Percentiles rank a stretch among this genome's conserved stretches.
Evolutionary conservation across 257 asterid genomes (phyloP).

Genomic region (Coffea eugenioides): DNA sequence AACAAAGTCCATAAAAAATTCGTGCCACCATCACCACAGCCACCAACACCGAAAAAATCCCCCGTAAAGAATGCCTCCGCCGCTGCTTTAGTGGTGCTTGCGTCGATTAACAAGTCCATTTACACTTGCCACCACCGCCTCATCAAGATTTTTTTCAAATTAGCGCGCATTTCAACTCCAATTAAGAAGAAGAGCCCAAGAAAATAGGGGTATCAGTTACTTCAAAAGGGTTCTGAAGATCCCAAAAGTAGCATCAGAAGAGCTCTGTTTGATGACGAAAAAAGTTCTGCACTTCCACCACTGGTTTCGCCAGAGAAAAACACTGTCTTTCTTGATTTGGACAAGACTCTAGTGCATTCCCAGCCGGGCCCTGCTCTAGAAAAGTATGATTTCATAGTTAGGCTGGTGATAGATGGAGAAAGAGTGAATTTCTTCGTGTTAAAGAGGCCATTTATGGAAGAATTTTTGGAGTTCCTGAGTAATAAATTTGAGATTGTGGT

Average conservation of each 20-base stretch:
- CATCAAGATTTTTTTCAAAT: constrained; percentile 62
- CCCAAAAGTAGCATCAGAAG: constrained; percentile 20
- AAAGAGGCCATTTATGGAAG: too few relatives aligned
- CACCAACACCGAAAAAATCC: constrained; percentile 51
- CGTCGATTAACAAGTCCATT: constrained; percentile 68
- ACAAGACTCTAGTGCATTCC: constrained; percentile 86
- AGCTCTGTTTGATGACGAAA: constrained; percentile 41
- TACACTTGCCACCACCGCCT: constrained; percentile 84
- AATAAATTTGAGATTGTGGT: constrained; percentile 63
- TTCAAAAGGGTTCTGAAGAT: constrained; percentile 34
- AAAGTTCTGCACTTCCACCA: constrained; percentile 45
- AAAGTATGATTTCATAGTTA: constrained; percentile 39
- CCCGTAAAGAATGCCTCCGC: constrained; percentile 59
- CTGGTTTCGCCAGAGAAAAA: constrained; percentile 30
- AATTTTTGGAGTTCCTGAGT: too few relatives aligned
- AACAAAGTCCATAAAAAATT: constrained; percentile 59
- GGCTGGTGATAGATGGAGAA: too few relatives aligned
- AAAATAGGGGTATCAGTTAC: constrained; percentile 60
- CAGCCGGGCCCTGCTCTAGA: constrained; percentile 57
- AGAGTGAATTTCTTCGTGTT: too few relatives aligned
- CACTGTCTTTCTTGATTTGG: constrained; percentile 81
- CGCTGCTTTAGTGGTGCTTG: constrained; percentile 53
- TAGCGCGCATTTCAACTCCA: constrained; percentile 65
- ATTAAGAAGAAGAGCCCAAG: constrained; percentile 9
- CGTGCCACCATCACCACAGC: constrained; percentile 33